phyloP scores from a whole-genome alignment of 1,284 basidiomycete species.

The Phaffia rhodozyma region DNA sequence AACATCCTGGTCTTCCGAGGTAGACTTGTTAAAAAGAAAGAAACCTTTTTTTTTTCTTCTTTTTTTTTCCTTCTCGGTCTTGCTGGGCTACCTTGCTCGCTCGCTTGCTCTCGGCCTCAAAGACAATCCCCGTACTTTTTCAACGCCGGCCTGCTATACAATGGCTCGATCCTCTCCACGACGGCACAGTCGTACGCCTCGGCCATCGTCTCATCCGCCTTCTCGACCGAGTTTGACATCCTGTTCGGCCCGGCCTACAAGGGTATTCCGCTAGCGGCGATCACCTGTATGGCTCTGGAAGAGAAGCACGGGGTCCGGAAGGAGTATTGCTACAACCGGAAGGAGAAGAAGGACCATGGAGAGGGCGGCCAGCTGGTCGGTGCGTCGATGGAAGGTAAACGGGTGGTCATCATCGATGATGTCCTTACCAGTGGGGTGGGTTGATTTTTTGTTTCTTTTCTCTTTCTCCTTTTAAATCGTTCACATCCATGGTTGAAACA shows the following conservation, averaged over 20 bases:
- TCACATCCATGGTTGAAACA: not conserved
- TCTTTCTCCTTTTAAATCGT: not conserved
- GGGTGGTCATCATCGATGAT: slow-evolving; percentile 83
- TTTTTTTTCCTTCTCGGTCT: not conserved
- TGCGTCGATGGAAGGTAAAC: slow-evolving; percentile 60
- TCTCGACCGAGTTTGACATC: slow-evolving; percentile 24
- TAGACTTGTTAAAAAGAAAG: not conserved
- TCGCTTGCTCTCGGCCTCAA: not conserved
- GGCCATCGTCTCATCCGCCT: slow-evolving; percentile 31
- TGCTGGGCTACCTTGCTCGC: not conserved
- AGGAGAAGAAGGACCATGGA: slow-evolving; percentile 91
- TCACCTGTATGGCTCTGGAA: slow-evolving; percentile 66
- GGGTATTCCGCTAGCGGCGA: slow-evolving; percentile 86
- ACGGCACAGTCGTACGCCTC: slow-evolving; percentile 79
- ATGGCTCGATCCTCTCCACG: slow-evolving; percentile 65
- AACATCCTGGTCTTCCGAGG: not conserved
- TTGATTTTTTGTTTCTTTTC: not conserved
- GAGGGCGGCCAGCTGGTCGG: slow-evolving; percentile 94
- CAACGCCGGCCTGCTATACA: slow-evolving; percentile 81
- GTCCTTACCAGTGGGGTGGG: slow-evolving; percentile 77
- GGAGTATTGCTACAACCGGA: slow-evolving; percentile 83
- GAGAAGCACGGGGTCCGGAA: slow-evolving; percentile 54
- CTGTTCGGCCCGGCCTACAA: slow-evolving; percentile 84
- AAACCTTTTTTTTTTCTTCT: not conserved
- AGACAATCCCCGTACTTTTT: slow-evolving; percentile 93